Conservation (phyloP, 2,329 filamentous ascomycete genomes). For the Periconia digitata region DNA sequence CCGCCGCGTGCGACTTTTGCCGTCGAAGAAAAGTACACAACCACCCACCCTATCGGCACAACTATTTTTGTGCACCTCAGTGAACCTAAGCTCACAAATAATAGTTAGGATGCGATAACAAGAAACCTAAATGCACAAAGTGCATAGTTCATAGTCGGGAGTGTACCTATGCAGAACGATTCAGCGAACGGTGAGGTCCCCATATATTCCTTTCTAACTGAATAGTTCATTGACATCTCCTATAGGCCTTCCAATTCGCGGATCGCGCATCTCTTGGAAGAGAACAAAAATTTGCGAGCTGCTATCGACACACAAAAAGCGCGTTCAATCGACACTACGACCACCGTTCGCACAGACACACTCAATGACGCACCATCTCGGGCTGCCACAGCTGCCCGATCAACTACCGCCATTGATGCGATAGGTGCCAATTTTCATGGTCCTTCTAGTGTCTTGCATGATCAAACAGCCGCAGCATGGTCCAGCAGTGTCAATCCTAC, state of each 20-base stretch:
- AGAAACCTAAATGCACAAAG: slow-evolving; percentile 49
- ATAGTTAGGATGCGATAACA: slow-evolving; percentile 53
- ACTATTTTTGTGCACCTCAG: neutral
- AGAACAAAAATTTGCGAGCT: neutral
- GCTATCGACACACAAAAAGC: neutral
- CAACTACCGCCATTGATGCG: neutral
- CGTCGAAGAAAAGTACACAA: slow-evolving; percentile 39
- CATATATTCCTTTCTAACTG: neutral
- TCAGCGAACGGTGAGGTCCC: neutral
- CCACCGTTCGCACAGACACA: neutral
- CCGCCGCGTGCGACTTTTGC: slow-evolving; percentile 43
- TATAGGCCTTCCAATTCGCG: neutral
- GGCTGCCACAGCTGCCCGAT: neutral
- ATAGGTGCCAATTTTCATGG: slow-evolving; percentile 16
- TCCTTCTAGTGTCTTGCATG: slow-evolving; percentile 42
- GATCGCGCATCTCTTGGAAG: neutral
- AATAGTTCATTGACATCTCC: neutral
- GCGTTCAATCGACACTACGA: neutral
- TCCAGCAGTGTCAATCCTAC: neutral
- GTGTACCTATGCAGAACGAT: slow-evolving; percentile 44
- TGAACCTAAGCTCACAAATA: slow-evolving; percentile 12
- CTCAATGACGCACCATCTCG: neutral
- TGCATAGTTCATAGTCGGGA: slow-evolving; percentile 48
- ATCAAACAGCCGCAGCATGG: neutral
- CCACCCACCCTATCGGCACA: neutral